Base-by-base conservation (phyloP, 148 eudicot species). In the Mesembryanthemum crystallinum region DNA sequence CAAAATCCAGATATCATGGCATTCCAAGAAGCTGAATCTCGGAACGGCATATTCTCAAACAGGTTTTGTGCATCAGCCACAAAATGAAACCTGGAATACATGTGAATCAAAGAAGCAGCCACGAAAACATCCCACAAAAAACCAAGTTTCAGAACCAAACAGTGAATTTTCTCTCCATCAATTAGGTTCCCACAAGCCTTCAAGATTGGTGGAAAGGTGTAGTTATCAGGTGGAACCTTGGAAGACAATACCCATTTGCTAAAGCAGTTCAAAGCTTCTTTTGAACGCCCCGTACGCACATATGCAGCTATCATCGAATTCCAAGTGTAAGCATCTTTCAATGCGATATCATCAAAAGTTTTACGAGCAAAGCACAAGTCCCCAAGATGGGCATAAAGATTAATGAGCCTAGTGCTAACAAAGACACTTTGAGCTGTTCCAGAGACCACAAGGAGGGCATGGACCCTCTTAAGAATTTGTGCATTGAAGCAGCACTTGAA, bases 21-120 rank as follows among this genome's bases (percentile, higher is more conserved):
- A 69, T 91, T 89, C 92, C 96, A 91, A 59, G 89, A 89, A 68
- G 89, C 89, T 58, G 76, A 83, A 83, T 91, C 96, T 32, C 91
- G 81, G 30, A 78, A 79, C 1, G 92, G 88, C 92, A 91, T 91
- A 45, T 64, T 82, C 42, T 62, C 74, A 78, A 91, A 91, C 14
- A 91, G 73, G 32, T 77, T 71, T 73, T 66, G 77, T 33, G 97
- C 97, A 77, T 76, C 75, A 73, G 21, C 78, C 59, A 83, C 81
- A 59, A 30, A 52, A 25, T 80, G 79, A 76, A 91, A 88, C 57
- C 89, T 83, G 29, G 85, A 87, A 72, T 91, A 88, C 91, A 91
- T 81, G 83, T 91, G 93, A 73, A 91, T 86, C 83, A 91, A 84
- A 45, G 93, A 86, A 82, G 97, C 89, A 70, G 97, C 83, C 75